Evolutionary conservation across 2,329 filamentous ascomycete species (phyloP), one percentile per base, ranked within the genome.

Genomic region (Davidsoniella neocaledoniae): DNA sequence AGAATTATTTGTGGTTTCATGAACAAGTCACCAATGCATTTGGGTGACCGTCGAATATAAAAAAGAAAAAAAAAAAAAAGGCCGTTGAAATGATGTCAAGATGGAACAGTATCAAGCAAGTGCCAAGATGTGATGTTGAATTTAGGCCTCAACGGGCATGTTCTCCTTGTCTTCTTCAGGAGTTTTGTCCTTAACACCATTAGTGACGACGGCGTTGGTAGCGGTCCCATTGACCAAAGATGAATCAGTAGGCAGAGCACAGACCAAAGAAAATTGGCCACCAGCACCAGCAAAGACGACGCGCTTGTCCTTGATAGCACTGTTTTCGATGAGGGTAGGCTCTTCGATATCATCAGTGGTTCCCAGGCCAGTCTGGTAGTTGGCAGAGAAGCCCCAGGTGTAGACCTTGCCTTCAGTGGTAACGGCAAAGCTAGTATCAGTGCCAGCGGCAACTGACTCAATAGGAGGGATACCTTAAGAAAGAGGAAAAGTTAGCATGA

Each of bases 221-320:
- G 43, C 37, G 17, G 56, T 55, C 4, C 25, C 25, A 45, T 58
- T 57, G 1, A 43, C 55, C 8, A 58, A 50, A 36, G 12, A n/a
- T 21, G 53, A 53, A 21, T 54, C 52, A 33, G 54, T 60, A 21
- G 66, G 57, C 53, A 61, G 60, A 48, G 72, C 72, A 8, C 72
- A 69, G n/a, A 85, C 58, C 21, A 85, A 65, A 1, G 79, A 82
- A 63, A 78, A 95, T 61, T 95, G 88, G 4, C 87, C 87, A 56
- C 90, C 88, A n/a, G 82, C 82, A 41, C 84, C 85, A n/a, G 83
- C 84, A 65, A 74, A 86, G 33, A 79, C 72, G 41, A 95, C 71
- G 63, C 80, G 78, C 65, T 82, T 80, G 40, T 77, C 84, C 26
- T 79, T 74, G 25, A 91, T 76, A 40, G 86, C 87, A 10, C 80